Conservation (phyloP, 352 stramenopile genomes). For the Globisporangium solare region DNA sequence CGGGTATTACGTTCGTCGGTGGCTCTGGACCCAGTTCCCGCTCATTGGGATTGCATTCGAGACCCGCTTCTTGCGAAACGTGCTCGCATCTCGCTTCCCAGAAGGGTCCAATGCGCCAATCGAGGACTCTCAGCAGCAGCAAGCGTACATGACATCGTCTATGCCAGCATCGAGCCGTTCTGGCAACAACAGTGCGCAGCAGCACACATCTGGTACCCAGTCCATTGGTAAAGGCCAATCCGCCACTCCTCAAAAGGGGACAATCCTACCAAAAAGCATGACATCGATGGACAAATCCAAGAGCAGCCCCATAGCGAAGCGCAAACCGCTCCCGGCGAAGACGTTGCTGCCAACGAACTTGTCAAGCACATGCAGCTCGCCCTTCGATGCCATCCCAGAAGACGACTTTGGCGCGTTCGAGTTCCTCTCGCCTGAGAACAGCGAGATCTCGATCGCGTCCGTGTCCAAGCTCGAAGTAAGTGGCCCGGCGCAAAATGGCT, state of each 20-base stretch:
- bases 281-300: conserved; percentile 6
- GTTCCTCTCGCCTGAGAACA: conserved; percentile 54
- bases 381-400: conserved; percentile 21
- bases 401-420: conserved; percentile 53
- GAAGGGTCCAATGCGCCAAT: not conserved
- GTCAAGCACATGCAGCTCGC: conserved; percentile 9
- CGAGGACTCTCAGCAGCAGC: conserved; percentile 5
- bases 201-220: not conserved
- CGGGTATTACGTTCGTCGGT: conserved; percentile 72
- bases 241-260: too few species aligned
- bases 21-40: conserved; percentile 86
- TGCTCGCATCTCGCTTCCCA: conserved; percentile 14
- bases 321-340: conserved; percentile 6
- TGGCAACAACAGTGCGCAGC: conserved; percentile 1
- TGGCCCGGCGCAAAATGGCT: not conserved
- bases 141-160: not conserved
- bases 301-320: conserved; percentile 9
- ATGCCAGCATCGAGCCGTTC: not conserved
- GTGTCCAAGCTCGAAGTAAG: conserved; percentile 56
- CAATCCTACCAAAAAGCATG: conserved; percentile 3
- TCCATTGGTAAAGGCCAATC: too few species aligned
- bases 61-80: conserved; percentile 46
- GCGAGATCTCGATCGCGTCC: conserved; percentile 43
- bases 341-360: conserved; percentile 2
- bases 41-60: conserved; percentile 76